phyloP scores from a whole-genome alignment of 805 yeast species.

The Candida tibetensis region DNA sequence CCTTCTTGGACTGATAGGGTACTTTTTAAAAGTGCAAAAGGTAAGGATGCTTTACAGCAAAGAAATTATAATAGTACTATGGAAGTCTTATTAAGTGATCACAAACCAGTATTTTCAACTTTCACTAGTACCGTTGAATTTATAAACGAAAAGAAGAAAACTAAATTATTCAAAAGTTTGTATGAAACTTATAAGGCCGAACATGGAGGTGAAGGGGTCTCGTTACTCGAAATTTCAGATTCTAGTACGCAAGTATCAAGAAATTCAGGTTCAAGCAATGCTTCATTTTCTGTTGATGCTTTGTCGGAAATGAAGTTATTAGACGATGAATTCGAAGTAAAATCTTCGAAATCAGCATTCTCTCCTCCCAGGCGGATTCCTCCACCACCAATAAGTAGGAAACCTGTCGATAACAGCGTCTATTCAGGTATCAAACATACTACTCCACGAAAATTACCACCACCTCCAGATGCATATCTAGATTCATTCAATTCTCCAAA shows the following conservation, averaged over 20 bases:
- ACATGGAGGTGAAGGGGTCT: conserved; percentile 20
- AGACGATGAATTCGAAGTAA: conserved; percentile 23
- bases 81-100: conserved; percentile 70
- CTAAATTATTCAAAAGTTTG: conserved; percentile 23
- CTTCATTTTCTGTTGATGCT: conserved; percentile 24
- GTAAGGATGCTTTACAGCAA: conserved; percentile 44
- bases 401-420: conserved; percentile 3
- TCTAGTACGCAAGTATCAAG: conserved; percentile 7
- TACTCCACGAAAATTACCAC: conserved; percentile 9
- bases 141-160: conserved; percentile 47
- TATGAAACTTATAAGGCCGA: conserved; percentile 30
- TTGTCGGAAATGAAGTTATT: conserved; percentile 37
- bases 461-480: conserved; percentile 5
- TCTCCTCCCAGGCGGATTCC: conserved; percentile 21
- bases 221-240: conserved; percentile 9
- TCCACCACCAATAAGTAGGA: conserved; percentile 27
- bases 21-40: conserved; percentile 59
- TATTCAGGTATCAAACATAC: not conserved
- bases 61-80: conserved; percentile 66
- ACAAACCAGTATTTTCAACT: conserved; percentile 86
- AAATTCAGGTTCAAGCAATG: conserved; percentile 8
- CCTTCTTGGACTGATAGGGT: conserved; percentile 97
- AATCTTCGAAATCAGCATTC: conserved; percentile 14
- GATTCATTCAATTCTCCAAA: not conserved
- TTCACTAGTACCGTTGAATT: conserved; percentile 65